Conservation (phyloP, 2,329 filamentous ascomycete species). For the Dothistroma septosporum region DNA sequence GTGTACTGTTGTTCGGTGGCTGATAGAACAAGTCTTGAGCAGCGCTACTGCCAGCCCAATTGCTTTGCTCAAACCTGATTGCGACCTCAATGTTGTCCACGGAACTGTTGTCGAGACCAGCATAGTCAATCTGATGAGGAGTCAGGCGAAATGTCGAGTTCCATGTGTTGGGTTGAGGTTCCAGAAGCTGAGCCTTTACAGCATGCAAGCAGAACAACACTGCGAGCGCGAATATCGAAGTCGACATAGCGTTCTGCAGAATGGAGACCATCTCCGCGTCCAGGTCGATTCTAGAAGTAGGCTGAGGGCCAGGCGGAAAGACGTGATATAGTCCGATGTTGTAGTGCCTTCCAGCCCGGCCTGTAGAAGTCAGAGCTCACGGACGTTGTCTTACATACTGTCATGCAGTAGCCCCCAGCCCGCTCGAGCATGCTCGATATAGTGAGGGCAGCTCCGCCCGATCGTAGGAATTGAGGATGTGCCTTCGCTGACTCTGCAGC, state of each 20-base stretch:
- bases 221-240: neutral
- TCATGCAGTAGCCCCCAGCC: too few species aligned
- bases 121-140: conserved; percentile 18
- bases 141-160: conserved; percentile 26
- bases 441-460: too few species aligned
- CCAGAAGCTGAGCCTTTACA: neutral
- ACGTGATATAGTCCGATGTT: neutral
- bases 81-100: conserved; percentile 26
- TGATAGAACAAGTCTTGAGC: conserved; percentile 42
- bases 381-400: too few species aligned
- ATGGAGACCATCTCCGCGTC: too few species aligned
- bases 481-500: too few species aligned
- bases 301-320: too few species aligned
- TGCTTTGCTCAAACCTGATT: conserved; percentile 28
- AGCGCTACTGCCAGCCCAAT: conserved; percentile 26
- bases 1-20: conserved; percentile 22
- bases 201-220: neutral
- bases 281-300: too few species aligned
- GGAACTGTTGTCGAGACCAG: conserved; percentile 18
- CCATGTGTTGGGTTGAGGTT: conserved; percentile 23
- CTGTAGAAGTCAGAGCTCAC: neutral
- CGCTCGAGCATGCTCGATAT: too few species aligned
- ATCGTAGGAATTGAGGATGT: too few species aligned
- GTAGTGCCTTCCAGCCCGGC: neutral
- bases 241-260: too few species aligned